Evolutionary conservation across 108 stramenopile species (phyloP).

Genomic region (Aurantiochytrium sp.): DNA sequence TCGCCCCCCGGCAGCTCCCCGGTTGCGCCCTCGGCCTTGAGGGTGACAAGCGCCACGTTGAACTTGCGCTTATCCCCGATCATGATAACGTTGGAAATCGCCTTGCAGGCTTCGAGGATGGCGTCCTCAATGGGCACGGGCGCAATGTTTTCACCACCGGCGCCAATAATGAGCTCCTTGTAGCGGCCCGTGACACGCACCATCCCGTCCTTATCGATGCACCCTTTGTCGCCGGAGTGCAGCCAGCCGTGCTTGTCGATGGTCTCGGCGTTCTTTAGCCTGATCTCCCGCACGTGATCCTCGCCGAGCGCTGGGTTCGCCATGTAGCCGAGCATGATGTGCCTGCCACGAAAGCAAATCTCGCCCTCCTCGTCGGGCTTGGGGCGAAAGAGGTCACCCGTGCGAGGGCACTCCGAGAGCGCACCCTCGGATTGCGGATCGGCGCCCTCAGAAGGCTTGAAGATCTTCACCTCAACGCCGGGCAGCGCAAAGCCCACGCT

Average conservation of each 20-base stretch:
- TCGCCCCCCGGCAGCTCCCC: background rate
- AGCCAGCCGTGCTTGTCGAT: constrained; percentile 66
- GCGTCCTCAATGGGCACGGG: constrained; percentile 61
- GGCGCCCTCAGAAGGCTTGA: background rate
- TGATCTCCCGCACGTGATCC: constrained; percentile 35
- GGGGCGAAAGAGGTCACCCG: background rate
- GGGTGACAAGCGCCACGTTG: constrained; percentile 46
- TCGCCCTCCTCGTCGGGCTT: constrained; percentile 43
- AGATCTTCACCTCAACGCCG: background rate
- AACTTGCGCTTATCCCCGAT: constrained; percentile 59
- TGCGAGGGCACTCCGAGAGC: background rate
- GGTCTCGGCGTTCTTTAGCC: constrained; percentile 59
- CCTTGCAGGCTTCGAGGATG: constrained; percentile 46
- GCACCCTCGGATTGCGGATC: background rate
- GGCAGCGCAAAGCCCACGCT: background rate
- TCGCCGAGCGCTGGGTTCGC: background rate
- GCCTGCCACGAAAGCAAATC: constrained; percentile 65
- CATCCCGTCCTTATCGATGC: background rate
- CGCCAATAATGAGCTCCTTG: constrained; percentile 53
- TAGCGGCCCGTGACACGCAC: constrained; percentile 43
- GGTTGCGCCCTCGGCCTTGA: constrained; percentile 41
- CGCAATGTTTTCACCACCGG: constrained; percentile 57
- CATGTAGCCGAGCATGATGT: constrained; percentile 76
- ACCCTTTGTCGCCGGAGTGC: constrained; percentile 61
- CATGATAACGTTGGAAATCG: constrained; percentile 54